These are phyloP conservation scores for Peniophora sp. DNA, from an alignment of 1,284 basidiomycete species.

Conservation along the genomic window DNA sequence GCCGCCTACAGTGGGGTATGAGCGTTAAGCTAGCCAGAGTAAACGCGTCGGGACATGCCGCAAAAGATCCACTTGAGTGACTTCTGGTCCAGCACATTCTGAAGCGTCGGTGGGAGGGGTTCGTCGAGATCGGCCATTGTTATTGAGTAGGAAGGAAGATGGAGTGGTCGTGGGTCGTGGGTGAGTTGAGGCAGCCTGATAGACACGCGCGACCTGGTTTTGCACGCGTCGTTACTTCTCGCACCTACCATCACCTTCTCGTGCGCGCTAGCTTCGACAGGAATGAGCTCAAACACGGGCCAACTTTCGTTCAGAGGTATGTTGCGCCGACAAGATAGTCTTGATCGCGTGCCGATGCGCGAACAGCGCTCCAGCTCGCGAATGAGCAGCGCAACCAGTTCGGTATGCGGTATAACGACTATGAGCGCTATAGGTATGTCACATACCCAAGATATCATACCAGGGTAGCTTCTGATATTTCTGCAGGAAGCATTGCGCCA, in stretches of 20 bases:
- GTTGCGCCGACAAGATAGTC: conserved; percentile 4
- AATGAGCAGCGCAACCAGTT: conserved; percentile 90
- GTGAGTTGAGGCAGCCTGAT: neutral
- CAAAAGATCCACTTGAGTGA: conserved; percentile 95
- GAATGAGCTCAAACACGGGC: conserved; percentile 18
- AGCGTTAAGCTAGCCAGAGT: conserved; percentile 4
- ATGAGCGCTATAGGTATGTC: conserved; percentile 68
- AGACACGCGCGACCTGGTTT: neutral
- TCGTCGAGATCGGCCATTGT: conserved; percentile 22
- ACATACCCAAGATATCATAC: too few species aligned
- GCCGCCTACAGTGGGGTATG: conserved; percentile 51
- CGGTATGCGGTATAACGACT: conserved; percentile 86
- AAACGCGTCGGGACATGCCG: conserved; percentile 43
- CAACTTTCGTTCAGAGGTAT: conserved; percentile 27
- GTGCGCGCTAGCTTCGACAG: conserved; percentile 16
- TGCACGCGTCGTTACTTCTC: conserved; percentile 9
- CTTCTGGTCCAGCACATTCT: conserved; percentile 86
- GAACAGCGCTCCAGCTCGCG: conserved; percentile 67
- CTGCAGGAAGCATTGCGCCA: conserved; percentile 80
- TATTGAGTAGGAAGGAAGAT: neutral
- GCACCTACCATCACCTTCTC: conserved; percentile 19
- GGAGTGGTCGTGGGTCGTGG: neutral
- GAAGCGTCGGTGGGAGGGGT: conserved; percentile 69
- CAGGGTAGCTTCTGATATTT: too few species aligned
- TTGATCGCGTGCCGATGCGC: neutral